Evolutionary conservation across 352 stramenopile species (phyloP).

Genomic region (Globisporangium parvum): DNA sequence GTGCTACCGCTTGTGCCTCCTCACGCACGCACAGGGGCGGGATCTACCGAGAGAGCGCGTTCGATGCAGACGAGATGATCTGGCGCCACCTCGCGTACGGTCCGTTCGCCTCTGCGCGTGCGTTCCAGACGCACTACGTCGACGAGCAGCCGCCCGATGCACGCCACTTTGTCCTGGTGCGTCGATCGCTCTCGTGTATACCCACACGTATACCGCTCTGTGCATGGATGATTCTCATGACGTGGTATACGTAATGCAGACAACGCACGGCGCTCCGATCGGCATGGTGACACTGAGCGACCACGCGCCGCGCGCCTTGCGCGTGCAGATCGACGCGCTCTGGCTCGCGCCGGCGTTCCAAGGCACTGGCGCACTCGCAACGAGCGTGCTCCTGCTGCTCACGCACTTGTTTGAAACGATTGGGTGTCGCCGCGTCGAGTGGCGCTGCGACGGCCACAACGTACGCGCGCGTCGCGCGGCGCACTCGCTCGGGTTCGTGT

Average conservation of each 20-base stretch:
- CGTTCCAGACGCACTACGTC: slow-evolving; percentile 36
- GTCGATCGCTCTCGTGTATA: not conserved
- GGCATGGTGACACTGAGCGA: slow-evolving; percentile 73
- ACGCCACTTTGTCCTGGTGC: slow-evolving; percentile 59
- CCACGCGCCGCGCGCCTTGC: slow-evolving; percentile 75
- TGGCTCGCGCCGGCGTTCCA: slow-evolving; percentile 83
- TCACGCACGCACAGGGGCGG: slow-evolving; percentile 26
- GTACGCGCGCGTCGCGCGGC: slow-evolving; percentile 70
- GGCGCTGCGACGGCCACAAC: slow-evolving; percentile 83
- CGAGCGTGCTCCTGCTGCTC: slow-evolving; percentile 69
- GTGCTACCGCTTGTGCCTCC: not conserved
- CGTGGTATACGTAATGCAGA: slow-evolving; percentile 17
- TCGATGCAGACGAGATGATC: slow-evolving; percentile 72
- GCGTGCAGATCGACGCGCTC: slow-evolving; percentile 69
- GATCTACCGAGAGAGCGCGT: slow-evolving; percentile 55
- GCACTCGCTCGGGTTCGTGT: slow-evolving; percentile 78
- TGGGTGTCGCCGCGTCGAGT: slow-evolving; percentile 85
- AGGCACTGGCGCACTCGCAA: slow-evolving; percentile 32
- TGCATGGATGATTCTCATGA: not conserved
- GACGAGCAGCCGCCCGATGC: slow-evolving; percentile 20
- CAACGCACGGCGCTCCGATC: slow-evolving; percentile 38
- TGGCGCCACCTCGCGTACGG: slow-evolving; percentile 67
- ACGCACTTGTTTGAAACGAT: slow-evolving; percentile 51
- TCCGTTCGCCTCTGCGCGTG: slow-evolving; percentile 34
- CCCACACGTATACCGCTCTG: too few species aligned